Conservation (phyloP, 257 asterid species). For the Thymus quinquecostatus region DNA sequence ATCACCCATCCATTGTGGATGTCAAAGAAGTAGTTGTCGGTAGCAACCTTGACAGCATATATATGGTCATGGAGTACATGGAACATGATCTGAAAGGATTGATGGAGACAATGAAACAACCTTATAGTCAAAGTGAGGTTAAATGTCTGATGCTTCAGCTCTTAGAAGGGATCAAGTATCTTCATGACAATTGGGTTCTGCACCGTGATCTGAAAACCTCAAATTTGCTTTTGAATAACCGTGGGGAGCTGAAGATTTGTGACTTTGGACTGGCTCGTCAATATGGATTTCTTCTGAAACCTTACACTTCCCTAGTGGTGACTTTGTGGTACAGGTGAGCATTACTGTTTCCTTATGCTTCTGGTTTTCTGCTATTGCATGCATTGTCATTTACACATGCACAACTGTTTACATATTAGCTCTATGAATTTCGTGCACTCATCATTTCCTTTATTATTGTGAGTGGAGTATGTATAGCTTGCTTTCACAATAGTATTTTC, state of each 20-base stretch:
- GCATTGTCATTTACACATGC: neutral
- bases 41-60: constrained; percentile 71
- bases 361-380: neutral
- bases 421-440: neutral
- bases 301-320: constrained; percentile 85
- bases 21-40: constrained; percentile 92
- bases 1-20: constrained; percentile 83
- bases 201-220: constrained; percentile 92
- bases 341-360: neutral
- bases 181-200: constrained; percentile 88
- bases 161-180: constrained; percentile 71
- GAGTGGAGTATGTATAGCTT: neutral
- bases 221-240: constrained; percentile 72
- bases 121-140: constrained; percentile 82
- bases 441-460: neutral
- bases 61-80: constrained; percentile 96
- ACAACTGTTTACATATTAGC: neutral
- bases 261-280: constrained; percentile 95
- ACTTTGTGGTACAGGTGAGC: constrained; percentile 95
- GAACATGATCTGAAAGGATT: constrained; percentile 86
- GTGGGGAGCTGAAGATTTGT: constrained; percentile 84
- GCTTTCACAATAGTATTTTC: neutral
- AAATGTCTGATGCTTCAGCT: constrained; percentile 93
- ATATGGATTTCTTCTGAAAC: constrained; percentile 85
- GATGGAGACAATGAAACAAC: constrained; percentile 81